Evolutionary conservation across 2,329 filamentous ascomycete species (phyloP).

Genomic region (Lecanoromycetidae sp.): DNA sequence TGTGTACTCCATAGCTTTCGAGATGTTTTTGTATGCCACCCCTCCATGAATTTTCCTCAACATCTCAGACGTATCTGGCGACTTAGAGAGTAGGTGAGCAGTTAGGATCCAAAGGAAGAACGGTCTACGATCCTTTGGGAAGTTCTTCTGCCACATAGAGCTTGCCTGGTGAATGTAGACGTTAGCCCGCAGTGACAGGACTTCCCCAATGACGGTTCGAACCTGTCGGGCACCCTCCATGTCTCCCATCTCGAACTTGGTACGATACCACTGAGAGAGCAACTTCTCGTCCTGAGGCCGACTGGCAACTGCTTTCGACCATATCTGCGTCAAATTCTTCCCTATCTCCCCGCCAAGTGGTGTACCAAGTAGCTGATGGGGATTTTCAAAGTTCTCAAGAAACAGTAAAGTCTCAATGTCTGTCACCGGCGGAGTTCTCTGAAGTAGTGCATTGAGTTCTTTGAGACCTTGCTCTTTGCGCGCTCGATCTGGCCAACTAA

Average conservation of each 20-base stretch:
- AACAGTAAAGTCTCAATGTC: slow-evolving; percentile 29
- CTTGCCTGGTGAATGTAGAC: not conserved
- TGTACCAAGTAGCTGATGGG: too few relatives aligned
- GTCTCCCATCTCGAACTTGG: slow-evolving; percentile 30
- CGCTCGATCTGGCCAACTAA: slow-evolving; percentile 30
- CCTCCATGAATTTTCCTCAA: slow-evolving; percentile 37
- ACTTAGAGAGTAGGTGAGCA: slow-evolving; percentile 31
- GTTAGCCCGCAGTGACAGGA: too few relatives aligned
- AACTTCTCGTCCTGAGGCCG: slow-evolving; percentile 33
- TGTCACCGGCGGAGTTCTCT: slow-evolving; percentile 31
- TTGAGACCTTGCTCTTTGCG: slow-evolving; percentile 32
- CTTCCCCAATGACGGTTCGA: slow-evolving; percentile 10
- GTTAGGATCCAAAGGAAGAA: slow-evolving; percentile 39
- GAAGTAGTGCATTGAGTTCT: slow-evolving; percentile 33
- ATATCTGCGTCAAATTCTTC: slow-evolving; percentile 22
- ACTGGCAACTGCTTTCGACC: slow-evolving; percentile 36
- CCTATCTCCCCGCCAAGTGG: too few relatives aligned
- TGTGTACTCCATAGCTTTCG: slow-evolving; percentile 35
- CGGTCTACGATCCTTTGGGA: slow-evolving; percentile 36
- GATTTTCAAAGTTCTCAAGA: slow-evolving; percentile 20
- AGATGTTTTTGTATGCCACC: slow-evolving; percentile 38
- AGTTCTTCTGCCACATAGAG: slow-evolving; percentile 37
- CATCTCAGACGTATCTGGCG: slow-evolving; percentile 28
- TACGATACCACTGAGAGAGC: slow-evolving; percentile 34
- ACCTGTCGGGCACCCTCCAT: slow-evolving; percentile 41